Base-by-base conservation (phyloP, 2,329 filamentous ascomycete species). In the Aspergillus tamarii region DNA sequence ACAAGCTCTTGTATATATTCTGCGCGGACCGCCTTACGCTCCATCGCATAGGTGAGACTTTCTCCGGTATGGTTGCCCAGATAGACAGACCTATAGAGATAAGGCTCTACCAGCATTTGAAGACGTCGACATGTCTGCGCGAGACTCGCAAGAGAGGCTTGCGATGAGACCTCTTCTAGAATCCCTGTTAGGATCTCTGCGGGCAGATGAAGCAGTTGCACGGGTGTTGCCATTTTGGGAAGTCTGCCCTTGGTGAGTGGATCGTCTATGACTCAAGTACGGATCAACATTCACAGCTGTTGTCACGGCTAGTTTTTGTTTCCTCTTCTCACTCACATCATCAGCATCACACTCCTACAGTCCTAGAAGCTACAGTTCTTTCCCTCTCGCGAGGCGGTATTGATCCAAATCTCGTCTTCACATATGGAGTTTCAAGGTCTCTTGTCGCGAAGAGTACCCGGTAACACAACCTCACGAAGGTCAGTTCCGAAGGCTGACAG, bases 61-160 rank as follows among this genome's bases (percentile, higher is more conserved):
- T 55, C 28, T 19, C 50, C 61, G 26, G 39, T 48, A 30, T 59
- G 55, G 19, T 62, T 59, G 6, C 61, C 34, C 39, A 59, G 56
- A 39, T 59, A 54, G 14, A 62, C 48, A n/a, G 50, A 55, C 11
- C 26, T 56, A 56, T 59, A 62, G 55, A 59, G 39, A 2, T 55
- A 23, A 6, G 45, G 46, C 48, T 59, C 61, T 6, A 39, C 61
- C 11, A 41, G 39, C 21, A 32, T n/a, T 32, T 58, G 48, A 10
- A 62, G 41, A 3, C 21, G 48, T 21, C 39, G 56, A 11, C 61
- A 62, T 6, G 58, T 48, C n/a, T 41, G 56, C 30, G 48, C 56
- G 9, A 62, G 39, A 52, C 19, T 59, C 10, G 48, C 39, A 21
- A 62, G 48, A 3, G 61, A 59, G 6, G 48, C 46, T 21, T 12